Evolutionary conservation across 2,329 filamentous ascomycete species (phyloP), one percentile per base, ranked within the genome.

Genomic region (Orbilia ellipsospora): DNA sequence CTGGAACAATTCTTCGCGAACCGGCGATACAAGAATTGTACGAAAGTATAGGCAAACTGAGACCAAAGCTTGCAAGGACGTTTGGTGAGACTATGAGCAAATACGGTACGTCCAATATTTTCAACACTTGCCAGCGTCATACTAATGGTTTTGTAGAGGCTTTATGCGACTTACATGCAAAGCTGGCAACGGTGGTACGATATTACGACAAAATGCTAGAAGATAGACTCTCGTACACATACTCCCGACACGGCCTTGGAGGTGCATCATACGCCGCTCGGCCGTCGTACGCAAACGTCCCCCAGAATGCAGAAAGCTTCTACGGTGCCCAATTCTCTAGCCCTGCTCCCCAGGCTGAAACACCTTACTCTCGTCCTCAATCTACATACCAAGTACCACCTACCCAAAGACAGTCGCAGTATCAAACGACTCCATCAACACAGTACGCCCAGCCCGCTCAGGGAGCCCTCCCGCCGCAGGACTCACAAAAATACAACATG

Each of bases 81-180:
- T 97, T 98, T 81, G 95, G 95, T 66, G 95, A 99, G 84, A 97
- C 95, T 0, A 98, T 99, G 95, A 98, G 95, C 87, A 99, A 99
- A 83, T 95, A 98, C 82, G 94, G 92, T 92, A 84, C 44, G 48
- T 16, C 16, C 5, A 10, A 12, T 13, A 65, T 64, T 31, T 52
- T 18, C 16, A 5, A 45, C 20, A 36, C 15, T 59, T 44, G 79
- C 82, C 73, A 82, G 51, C 12, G 28, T 20, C 15, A 20, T 40
- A 45, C 62, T 73, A 40, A 70, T 50, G 23, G 15, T 10, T 12
- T 31, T 6, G 5, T 77, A 95, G 94, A 99, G 82, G 95, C 94
- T 0, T 86, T 99, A 8, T 87, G 98, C 23, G 95, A 99, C 82
- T 85, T 99, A 0, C 95, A 99, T 81, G 92, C 93, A 16, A 99